Evolutionary conservation across 306 rosid genomes (phyloP).

Genomic region (Castanopsis chinensis): DNA sequence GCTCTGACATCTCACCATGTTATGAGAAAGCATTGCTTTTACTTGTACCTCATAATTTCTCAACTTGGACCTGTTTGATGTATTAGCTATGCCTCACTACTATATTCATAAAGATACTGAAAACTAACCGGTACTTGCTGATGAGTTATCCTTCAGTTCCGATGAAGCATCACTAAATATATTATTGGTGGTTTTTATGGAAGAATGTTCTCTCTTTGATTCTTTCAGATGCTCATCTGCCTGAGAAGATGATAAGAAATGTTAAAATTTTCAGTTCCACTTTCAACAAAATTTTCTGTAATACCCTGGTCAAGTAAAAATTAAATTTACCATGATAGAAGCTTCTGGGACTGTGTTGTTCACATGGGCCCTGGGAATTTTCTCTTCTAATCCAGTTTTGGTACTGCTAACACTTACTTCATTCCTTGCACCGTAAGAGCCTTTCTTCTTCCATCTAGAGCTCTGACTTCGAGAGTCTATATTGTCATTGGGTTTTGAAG

Average conservation of each 20-base stretch:
- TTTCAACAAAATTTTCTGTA: no score
- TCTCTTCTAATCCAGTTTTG: constrained; percentile 25
- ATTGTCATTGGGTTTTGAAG: constrained; percentile 36
- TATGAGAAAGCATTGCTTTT: not conserved
- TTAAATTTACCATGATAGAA: constrained; percentile 25
- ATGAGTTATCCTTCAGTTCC: constrained; percentile 38
- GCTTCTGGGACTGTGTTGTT: constrained; percentile 14
- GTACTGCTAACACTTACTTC: constrained; percentile 31
- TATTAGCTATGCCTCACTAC: constrained; percentile 14
- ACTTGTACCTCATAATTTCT: not conserved
- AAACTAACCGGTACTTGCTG: constrained; percentile 53
- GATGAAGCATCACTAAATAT: constrained; percentile 19
- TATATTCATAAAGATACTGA: constrained; percentile 7
- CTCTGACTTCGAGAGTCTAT: constrained; percentile 33
- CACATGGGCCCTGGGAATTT: constrained; percentile 19
- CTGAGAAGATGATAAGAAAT: constrained; percentile 42
- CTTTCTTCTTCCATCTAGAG: constrained; percentile 41
- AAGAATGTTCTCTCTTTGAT: constrained; percentile 31
- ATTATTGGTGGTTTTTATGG: constrained; percentile 27
- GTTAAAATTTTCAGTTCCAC: constrained; percentile 3
- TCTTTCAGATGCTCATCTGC: constrained; percentile 34
- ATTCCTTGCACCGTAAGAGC: constrained; percentile 18
- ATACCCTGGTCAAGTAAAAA: constrained; percentile 3
- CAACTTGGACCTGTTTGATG: not conserved
- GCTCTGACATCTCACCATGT: not conserved